Base-by-base conservation (phyloP, 2,329 filamentous ascomycete species). In the Cryphonectria carpinicola region DNA sequence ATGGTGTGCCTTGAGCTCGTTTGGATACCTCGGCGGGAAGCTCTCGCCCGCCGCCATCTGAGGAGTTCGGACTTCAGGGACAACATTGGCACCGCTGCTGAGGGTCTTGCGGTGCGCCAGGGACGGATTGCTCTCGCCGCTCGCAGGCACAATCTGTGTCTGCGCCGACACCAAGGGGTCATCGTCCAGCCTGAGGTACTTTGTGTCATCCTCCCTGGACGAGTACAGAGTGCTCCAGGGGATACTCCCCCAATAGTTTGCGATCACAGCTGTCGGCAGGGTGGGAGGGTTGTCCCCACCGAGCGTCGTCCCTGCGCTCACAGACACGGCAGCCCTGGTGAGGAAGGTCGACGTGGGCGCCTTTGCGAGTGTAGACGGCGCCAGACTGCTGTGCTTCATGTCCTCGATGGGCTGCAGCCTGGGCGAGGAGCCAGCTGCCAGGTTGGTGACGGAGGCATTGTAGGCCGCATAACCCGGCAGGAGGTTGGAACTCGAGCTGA, bases 201-300 rank as follows among this genome's bases (percentile, higher is more conserved):
- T 72, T 13, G 73, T 73, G 19, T 76, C 73, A 10, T 74, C 75
- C 7, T 76, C 75, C 13, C 74, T 72, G 13, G 77, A 74, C 11
- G 75, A 75, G 69, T 81, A 81, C 46, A 79, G 76, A 0, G 78
- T 76, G 60, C 78, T 81, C 93, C 94, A 97, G 63, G 94, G 91
- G 70, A 90, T 92, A 76, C 91, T 97, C 65, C 95, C 95, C 95
- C 95, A 98, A 69, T 97, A 88, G 78, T 98, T 98, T 43, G 95
- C 95, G 84, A 97, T 89, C 72, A 98, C 90, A 19, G 93, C 94
- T 65, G 92, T 93, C 1, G 95, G 93, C 58, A 92, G 89, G n/a
- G 86, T 86, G 63, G 85, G 88, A n/a, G 90, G 89, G 22, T 32
- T 70, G n/a, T 70, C 70, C 25, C 89, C 80, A 3, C 87, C 87